Evolutionary conservation across 73 alveolate genomes (phyloP), one percentile per base, ranked within the genome.

Genomic region (Paramecium biaurelia): DNA sequence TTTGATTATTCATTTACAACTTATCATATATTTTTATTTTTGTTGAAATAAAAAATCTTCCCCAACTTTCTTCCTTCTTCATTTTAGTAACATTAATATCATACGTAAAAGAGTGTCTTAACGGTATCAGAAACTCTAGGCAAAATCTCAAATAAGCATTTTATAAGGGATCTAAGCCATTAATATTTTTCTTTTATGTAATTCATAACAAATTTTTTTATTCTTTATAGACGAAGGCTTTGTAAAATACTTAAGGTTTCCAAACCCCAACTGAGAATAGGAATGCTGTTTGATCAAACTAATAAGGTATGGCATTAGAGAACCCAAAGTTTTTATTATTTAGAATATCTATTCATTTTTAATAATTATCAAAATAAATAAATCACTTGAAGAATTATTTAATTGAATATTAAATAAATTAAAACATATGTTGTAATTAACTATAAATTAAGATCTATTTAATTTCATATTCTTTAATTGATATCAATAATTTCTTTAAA

Each of bases 231-330:
- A 58, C 84, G 14, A 89, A 89, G 49, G 70, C 47, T 72, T 82
- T 89, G 7, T 70, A 59, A 57, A 89, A 28, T 41, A 72, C 63
- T 6, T 24, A 9, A 28, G 85, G 56, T 59, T 89, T 89, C 10
- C 70, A 20, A 24, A 70, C 59, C 2, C 94, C 94, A 89, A 70
- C 94, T 18, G 63, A 49, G 49, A 34, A 89, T 30, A 89, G 24
- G 58, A 70, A 89, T 9, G 94, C 92, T 57, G 47, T 32, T 18
- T 67, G 63, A 45, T 89, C 92, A 21, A 57, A 34, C 26, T 70
- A 89, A 38, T 89, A 85, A 42, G 89, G 43, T 70, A 89, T 89
- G 5, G 94, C 85, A 89, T 70, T 20, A 89, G 70, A 23, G 94
- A 63, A 57, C 94, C 94, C 70, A 70, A 89, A 42, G 90, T 79